Percentiles rank a stretch among this genome's conserved stretches.
Evolutionary conservation across 202 grass and related monocot species (phyloP).

Genomic region (Dendrocalamus latiflorus): DNA sequence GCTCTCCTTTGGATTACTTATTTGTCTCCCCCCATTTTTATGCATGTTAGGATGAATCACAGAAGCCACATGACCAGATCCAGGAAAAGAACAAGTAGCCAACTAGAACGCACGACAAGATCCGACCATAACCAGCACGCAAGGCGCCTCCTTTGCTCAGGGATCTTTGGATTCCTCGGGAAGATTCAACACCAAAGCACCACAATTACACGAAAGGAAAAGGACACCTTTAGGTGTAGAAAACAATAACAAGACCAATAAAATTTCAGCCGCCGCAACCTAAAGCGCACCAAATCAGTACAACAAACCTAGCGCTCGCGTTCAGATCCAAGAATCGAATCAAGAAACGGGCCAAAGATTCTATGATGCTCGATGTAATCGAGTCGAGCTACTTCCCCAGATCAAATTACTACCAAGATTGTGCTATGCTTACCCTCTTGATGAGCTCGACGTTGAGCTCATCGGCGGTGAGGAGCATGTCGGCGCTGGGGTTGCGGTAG

Average conservation of each 20-base stretch:
- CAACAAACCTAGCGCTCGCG: conserved; percentile 27
- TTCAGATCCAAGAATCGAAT: conserved; percentile 30
- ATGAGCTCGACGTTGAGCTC: conserved; percentile 91
- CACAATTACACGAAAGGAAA: conserved; percentile 32
- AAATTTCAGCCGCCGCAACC: conserved; percentile 17
- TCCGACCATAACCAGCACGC: conserved; percentile 32
- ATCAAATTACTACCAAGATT: background rate
- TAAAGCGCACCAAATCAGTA: conserved; percentile 24
- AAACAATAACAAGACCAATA: conserved; percentile 5
- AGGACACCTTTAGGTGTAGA: conserved; percentile 32
- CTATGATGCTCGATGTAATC: background rate
- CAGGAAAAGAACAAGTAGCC: conserved; percentile 40
- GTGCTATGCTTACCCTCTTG: conserved; percentile 47
- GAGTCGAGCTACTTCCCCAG: background rate
- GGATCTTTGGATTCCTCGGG: conserved; percentile 45
- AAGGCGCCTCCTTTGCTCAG: conserved; percentile 21
- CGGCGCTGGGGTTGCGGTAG: conserved; percentile 97
- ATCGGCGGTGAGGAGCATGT: conserved; percentile 85
- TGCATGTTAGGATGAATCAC: conserved; percentile 36
- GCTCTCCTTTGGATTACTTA: conserved; percentile 15
- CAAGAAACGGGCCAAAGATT: conserved; percentile 11
- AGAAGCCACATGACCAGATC: conserved; percentile 48
- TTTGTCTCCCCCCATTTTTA: conserved; percentile 18
- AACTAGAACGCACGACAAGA: conserved; percentile 47
- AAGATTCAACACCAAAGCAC: conserved; percentile 38